Percentiles rank a stretch among this genome's conserved stretches.
phyloP scores from a whole-genome alignment of 169 alveolate genomes.

The Eimeria maxima region DNA sequence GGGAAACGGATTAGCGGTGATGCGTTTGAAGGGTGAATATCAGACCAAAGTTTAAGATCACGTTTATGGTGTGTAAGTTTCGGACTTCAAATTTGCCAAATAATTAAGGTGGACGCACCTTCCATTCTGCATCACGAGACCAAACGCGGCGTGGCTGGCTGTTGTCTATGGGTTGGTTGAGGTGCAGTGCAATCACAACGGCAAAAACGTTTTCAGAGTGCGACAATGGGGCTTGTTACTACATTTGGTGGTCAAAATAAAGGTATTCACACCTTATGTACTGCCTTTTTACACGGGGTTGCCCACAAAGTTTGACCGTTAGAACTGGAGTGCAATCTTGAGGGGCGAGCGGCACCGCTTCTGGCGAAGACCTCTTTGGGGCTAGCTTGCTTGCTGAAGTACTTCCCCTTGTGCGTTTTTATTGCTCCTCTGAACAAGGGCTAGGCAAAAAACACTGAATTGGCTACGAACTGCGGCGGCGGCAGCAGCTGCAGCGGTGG shows the following conservation, averaged over 20 bases:
- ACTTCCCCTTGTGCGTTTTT: background rate
- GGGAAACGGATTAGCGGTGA: background rate
- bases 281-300: background rate
- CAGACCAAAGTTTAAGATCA: too few relatives aligned
- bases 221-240: background rate
- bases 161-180: background rate
- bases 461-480: background rate
- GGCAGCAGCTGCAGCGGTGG: background rate
- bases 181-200: background rate
- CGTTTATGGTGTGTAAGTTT: too few relatives aligned
- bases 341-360: background rate
- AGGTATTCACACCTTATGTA: background rate
- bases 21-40: too few relatives aligned
- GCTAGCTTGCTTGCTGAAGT: background rate
- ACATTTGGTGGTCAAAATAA: background rate
- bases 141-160: background rate
- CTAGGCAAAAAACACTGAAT: background rate
- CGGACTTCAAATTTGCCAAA: background rate
- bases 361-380: background rate
- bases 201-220: background rate
- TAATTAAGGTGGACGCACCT: background rate
- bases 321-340: background rate
- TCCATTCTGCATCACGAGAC: too few relatives aligned
- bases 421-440: background rate
- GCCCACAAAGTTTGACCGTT: too few relatives aligned